These are phyloP conservation scores for Boletus holoroseus DNA, from an alignment of 1,284 basidiomycete genomes.

Conservation along the genomic window DNA sequence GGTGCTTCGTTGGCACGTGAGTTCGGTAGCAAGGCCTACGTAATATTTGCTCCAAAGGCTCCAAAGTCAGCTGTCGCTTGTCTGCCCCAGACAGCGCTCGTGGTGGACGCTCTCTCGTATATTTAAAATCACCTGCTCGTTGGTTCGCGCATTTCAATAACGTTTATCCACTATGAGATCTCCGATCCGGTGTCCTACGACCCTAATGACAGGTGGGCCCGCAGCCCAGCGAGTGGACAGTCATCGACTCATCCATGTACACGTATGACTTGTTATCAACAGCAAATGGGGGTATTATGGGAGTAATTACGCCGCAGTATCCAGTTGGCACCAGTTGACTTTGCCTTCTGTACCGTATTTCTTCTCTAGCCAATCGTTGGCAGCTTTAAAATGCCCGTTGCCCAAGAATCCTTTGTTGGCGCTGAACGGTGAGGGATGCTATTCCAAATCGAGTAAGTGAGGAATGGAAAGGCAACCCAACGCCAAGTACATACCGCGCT, in stretches of 20 bases:
- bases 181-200: slow-evolving; percentile 17
- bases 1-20: slow-evolving; percentile 19
- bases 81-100: slow-evolving; percentile 8
- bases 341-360: slow-evolving; percentile 67
- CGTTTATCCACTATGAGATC: slow-evolving; percentile 19
- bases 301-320: slow-evolving; percentile 21
- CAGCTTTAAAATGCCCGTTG: slow-evolving; percentile 85
- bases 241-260: slow-evolving; percentile 18
- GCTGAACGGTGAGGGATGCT: slow-evolving; percentile 82
- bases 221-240: slow-evolving; percentile 19
- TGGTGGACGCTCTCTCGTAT: background rate
- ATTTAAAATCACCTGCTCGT: slow-evolving; percentile 10
- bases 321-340: slow-evolving; percentile 72
- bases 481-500: slow-evolving; percentile 56
- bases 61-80: slow-evolving; percentile 13
- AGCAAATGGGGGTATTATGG: slow-evolving; percentile 23
- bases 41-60: slow-evolving; percentile 13
- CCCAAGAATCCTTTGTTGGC: slow-evolving; percentile 84
- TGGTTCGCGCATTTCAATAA: slow-evolving; percentile 31
- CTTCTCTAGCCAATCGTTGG: slow-evolving; percentile 76
- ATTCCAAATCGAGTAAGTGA: slow-evolving; percentile 20
- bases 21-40: slow-evolving; percentile 15
- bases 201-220: slow-evolving; percentile 10
- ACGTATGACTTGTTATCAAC: slow-evolving; percentile 24
- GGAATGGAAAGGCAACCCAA: slow-evolving; percentile 18